Percentiles rank a stretch among this genome's conserved stretches.
Evolutionary conservation across 2,329 filamentous ascomycete genomes (phyloP).

Genomic region (Akanthomyces lecanii): DNA sequence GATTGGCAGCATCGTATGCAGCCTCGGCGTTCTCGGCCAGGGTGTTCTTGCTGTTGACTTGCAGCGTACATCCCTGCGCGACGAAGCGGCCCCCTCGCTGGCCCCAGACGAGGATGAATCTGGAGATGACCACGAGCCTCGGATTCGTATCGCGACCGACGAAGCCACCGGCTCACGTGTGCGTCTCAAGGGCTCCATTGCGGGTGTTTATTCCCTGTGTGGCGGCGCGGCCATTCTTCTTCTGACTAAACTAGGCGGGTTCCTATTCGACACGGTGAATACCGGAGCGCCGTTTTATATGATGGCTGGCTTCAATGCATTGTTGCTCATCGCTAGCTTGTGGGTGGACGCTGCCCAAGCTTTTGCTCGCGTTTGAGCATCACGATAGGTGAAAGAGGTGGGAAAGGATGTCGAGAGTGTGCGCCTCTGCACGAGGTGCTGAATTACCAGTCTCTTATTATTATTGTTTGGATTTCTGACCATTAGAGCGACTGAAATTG

Average conservation of each 20-base stretch:
- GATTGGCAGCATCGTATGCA: slow-evolving; percentile 94
- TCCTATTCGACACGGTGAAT: slow-evolving; percentile 72
- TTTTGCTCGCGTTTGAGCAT: slow-evolving; percentile 26
- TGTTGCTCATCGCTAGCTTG: slow-evolving; percentile 58
- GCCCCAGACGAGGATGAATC: slow-evolving; percentile 37
- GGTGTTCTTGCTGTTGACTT: slow-evolving; percentile 63
- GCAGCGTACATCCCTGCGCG: slow-evolving; percentile 24
- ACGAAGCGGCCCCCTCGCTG: slow-evolving; percentile 24
- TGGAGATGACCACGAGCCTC: slow-evolving; percentile 36
- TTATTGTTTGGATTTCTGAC: no score
- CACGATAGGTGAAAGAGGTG: not conserved
- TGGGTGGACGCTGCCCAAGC: slow-evolving; percentile 45
- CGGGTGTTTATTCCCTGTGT: slow-evolving; percentile 87
- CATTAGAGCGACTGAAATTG: no score
- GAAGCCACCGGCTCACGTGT: slow-evolving; percentile 43
- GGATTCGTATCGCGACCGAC: slow-evolving; percentile 32
- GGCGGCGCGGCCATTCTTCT: slow-evolving; percentile 87
- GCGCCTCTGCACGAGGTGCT: no score
- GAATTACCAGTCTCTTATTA: no score
- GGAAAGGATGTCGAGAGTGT: not conserved
- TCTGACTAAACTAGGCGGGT: slow-evolving; percentile 85
- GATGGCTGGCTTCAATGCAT: slow-evolving; percentile 82
- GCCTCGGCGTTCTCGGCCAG: slow-evolving; percentile 78
- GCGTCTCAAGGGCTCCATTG: slow-evolving; percentile 84
- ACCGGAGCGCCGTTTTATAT: slow-evolving; percentile 85